phyloP scores from a whole-genome alignment of 129 eudicot genomes.

The Artemisia argyi region DNA sequence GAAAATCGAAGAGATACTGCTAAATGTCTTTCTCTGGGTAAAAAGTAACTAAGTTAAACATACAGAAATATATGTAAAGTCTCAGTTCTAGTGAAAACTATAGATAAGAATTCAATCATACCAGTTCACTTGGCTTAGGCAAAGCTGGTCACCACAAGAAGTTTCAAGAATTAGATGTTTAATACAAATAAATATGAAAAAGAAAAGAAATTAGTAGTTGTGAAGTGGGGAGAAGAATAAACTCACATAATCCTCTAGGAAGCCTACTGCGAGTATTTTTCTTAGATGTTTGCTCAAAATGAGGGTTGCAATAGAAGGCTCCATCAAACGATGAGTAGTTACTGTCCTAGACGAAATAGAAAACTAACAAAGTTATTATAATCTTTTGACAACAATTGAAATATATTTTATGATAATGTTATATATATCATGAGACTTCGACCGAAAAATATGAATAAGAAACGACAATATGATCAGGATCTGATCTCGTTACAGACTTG shows the following conservation, averaged over 20 bases:
- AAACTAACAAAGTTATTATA: neutral
- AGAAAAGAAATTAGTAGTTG: too few species aligned
- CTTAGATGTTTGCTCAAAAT: conserved; percentile 61
- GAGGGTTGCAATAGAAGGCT: conserved; percentile 68
- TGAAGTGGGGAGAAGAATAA: too few species aligned
- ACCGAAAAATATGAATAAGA: too few species aligned
- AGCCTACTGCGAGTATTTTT: conserved; percentile 53
- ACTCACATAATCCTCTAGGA: conserved; percentile 52
- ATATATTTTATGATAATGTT: too few species aligned
- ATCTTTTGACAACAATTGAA: too few species aligned
- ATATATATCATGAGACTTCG: neutral
- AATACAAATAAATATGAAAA: too few species aligned
- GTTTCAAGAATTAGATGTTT: too few species aligned
- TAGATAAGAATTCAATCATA: too few species aligned
- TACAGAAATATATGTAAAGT: neutral
- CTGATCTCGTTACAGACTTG: too few species aligned
- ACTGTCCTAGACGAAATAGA: conserved; percentile 39
- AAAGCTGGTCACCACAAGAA: conserved; percentile 31
- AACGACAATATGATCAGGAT: too few species aligned
- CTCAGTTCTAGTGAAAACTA: too few species aligned
- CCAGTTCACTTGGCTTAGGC: conserved; percentile 34
- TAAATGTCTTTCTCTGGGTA: conserved; percentile 18
- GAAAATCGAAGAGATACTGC: conserved; percentile 25
- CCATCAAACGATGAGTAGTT: conserved; percentile 58
- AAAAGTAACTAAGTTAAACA: neutral